phyloP scores from a whole-genome alignment of 2,329 filamentous ascomycete species.

The Exophiala sp. region DNA sequence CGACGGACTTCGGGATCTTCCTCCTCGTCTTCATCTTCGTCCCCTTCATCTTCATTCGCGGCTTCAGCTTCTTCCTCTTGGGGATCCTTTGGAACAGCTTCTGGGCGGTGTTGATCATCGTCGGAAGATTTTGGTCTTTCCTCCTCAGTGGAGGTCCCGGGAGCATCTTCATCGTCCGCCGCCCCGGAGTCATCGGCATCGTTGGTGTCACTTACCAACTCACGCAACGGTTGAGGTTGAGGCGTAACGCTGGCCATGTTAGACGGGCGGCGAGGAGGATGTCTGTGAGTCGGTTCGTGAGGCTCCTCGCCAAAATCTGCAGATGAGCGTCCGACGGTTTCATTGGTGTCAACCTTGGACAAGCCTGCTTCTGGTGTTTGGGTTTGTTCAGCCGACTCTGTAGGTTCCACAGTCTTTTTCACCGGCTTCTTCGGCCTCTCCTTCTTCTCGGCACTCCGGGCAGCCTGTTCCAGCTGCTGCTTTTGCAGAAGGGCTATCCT shows the following conservation, averaged over 20 bases:
- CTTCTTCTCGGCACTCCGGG: conserved; percentile 79
- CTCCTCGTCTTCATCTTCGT: conserved; percentile 62
- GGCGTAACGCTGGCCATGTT: conserved; percentile 35
- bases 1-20: conserved; percentile 83
- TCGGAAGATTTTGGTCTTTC: conserved; percentile 61
- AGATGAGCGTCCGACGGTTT: conserved; percentile 35
- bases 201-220: conserved; percentile 56
- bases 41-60: conserved; percentile 46
- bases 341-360: conserved; percentile 32
- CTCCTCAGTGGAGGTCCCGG: conserved; percentile 58
- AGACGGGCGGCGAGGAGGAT: conserved; percentile 28
- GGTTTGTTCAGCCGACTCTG: conserved; percentile 29
- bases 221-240: conserved; percentile 42
- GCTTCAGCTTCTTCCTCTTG: conserved; percentile 47
- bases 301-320: conserved; percentile 31
- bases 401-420: conserved; percentile 56
- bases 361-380: conserved; percentile 30
- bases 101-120: conserved; percentile 14
- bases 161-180: conserved; percentile 58
- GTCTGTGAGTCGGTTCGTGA: conserved; percentile 9
- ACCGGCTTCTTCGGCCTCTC: conserved; percentile 76
- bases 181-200: conserved; percentile 61
- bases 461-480: conserved; percentile 84
- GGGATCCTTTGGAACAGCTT: conserved; percentile 30
- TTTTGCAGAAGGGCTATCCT: conserved; percentile 89